Base-by-base conservation (phyloP, 2,329 filamentous ascomycete species). In the Penicillium italicum region DNA sequence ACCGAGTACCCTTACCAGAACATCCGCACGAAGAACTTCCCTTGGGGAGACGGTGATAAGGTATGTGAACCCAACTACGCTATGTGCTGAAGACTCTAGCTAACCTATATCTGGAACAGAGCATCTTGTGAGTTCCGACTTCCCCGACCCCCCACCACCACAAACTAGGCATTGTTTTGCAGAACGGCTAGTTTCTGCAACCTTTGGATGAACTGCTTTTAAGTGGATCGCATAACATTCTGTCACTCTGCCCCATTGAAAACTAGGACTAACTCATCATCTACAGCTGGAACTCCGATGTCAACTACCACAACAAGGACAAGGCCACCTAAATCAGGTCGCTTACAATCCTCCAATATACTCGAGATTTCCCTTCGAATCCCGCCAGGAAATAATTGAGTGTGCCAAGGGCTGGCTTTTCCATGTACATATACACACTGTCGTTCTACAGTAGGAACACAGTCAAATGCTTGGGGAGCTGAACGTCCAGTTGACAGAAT, bases 261-360 rank as follows among this genome's bases (percentile, higher is more conserved):
- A 34, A n/a, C 20, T 10, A 44, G 26, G 44, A 56, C 64, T 67
- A 62, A 68, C 58, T 50, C 33, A 20, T 45, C 33, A 50, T 62
- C 16, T 20, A 62, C 68, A 91, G 89, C 88, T 99, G 94, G 94
- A 97, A 97, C 79, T 81, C 87, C 65, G 83, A 82, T 57, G 91
- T 97, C 82, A 97, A 97, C 86, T 93, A 96, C 82, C 91, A 97
- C 86, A 91, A 96, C 82, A 89, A 88, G 81, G 88, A 95, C 81
- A 91, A 90, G 84, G 65, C 70, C 45, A 72, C 70, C 57, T 77
- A 74, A 73, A 65, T 40, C 14, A 8, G 34, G 41, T 46, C 28
- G 22, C 28, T 12, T 20, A n/a, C 6, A 24, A 43, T 34, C 10
- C 9, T 33, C 14, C 37, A 28, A 20, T 20, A 43, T 18, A 24